Base-by-base conservation (phyloP, 305 asterid genomes). In the Andrographis paniculata region DNA sequence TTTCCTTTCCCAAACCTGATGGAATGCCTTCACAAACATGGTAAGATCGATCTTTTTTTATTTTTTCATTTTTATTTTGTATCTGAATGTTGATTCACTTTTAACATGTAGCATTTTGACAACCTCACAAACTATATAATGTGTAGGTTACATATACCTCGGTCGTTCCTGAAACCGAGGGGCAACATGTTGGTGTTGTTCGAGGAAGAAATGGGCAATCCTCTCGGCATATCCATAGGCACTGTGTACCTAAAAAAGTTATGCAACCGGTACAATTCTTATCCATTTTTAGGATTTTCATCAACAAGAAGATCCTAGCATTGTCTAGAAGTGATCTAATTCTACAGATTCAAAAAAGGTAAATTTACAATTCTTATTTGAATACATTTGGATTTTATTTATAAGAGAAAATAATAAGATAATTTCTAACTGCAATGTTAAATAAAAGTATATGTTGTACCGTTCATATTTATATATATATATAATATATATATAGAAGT, bases 161-260 rank as follows among this genome's bases (percentile, higher is more conserved):
- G 95, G 61, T 82, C 94, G 24, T 89, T 79, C 63, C 71, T 89
- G 45, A 73, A 72, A 68, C 71, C 82, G 50, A 66, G 1, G 10
- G 49, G 65, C 24, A 89, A 89, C 68, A 62, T 61, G 7, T 23
- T 89, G 47, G 84, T 85, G 28, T 27, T 89, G 52, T 74, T 82
- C 15, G 98, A 85, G 59, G 98, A 85, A 79, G 95, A 85, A 71
- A 38, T 21, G 7, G 93, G 95, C 1, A 56, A 80, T 42, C 98
- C 95, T 51, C 66, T 73, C 9, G 61, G 63, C 18, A 50, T 89
- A 62, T 56, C 94, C 16, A 44, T 89, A 2, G 94, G 71, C 61
- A 58, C 75, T 12, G 79, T 82, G 43, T 65, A 83, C n/a, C 53
- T 60, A 36, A 42, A 79, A 16, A 76, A 71, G 46, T 69, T 71